Evolutionary conservation across 148 eudicot species (phyloP), one percentile per base, ranked within the genome.

Genomic region (Rhododendron ferrugineum): DNA sequence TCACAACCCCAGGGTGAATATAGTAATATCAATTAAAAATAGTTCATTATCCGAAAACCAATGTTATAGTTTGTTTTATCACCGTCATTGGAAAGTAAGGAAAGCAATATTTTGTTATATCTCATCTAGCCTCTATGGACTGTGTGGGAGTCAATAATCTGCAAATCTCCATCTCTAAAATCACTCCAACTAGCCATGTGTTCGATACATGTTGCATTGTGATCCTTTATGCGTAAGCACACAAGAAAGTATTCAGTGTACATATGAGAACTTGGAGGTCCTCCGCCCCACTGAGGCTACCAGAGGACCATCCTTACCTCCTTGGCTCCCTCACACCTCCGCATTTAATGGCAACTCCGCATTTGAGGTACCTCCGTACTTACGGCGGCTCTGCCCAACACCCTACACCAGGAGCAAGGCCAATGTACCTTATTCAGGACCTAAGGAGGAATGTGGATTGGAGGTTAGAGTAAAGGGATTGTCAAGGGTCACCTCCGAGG

Each of bases 61-160:
- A 60, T 68, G 36, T 26, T n/a, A 16, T 68, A 26, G 36, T 68
- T 68, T 96, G 42, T 40, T 40, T 40, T 40, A 40, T 40, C 42
- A 40, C 42, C 6, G 6, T 40, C 42, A 40, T 40, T 40, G 42
- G 32, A 11, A 5, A 10, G 15, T 26, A 68, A 68, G 15, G 34
- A 68, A 26, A 68, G 4, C 16, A 26, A 9, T 28, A 11, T 1
- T 2, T 66, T 66, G 34, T 26, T 26, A 68, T 68, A 68, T 68
- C 74, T n/a, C 34, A 68, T 3, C 32, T 68, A 68, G 74, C 11
- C 34, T 66, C 34, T 26, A 11, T 66, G 32, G 14, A 68, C 74
- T 40, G 42, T 40, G 42, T 40, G 42, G 6, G 42, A 40, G 42
- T 40, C 42, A 40, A 40, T 40, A 40, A 60, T 22, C 66, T 54